A percentile compares a stretch with the other conserved stretches of the same genome.
Conservation (phyloP, 257 asterid species). For the Cruciata laevipes region DNA sequence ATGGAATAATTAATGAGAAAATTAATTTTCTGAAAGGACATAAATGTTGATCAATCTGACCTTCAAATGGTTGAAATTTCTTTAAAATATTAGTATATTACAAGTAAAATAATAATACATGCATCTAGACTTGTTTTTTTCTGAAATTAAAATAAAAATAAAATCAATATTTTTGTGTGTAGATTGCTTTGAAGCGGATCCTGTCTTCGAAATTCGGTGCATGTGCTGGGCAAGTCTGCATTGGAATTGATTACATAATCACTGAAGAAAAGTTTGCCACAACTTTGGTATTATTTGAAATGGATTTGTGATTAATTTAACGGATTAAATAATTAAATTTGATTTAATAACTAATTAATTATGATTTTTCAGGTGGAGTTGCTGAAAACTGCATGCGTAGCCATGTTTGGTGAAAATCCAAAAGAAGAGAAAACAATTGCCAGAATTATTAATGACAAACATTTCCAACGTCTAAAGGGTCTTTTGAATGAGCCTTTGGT, state of each 20-base stretch:
- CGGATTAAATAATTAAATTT: too few relatives aligned
- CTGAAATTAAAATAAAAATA: too few relatives aligned
- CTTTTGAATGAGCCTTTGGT: slow-evolving; percentile 50
- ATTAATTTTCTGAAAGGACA: not conserved
- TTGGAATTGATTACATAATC: slow-evolving; percentile 62
- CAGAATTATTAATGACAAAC: slow-evolving; percentile 45
- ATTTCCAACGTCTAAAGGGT: slow-evolving; percentile 41
- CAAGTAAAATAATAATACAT: too few relatives aligned
- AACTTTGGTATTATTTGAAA: slow-evolving; percentile 39
- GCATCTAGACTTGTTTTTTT: too few relatives aligned
- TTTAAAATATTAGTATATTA: too few relatives aligned
- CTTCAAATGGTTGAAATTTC: too few relatives aligned
- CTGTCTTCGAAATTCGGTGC: slow-evolving; percentile 63
- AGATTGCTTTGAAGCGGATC: slow-evolving; percentile 65
- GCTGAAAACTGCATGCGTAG: slow-evolving; percentile 29
- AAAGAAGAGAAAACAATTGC: slow-evolving; percentile 35
- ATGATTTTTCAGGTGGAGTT: slow-evolving; percentile 47
- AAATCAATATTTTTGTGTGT: not conserved
- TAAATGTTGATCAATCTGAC: not conserved
- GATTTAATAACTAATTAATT: too few relatives aligned
- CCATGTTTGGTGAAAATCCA: slow-evolving; percentile 54
- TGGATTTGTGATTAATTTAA: too few relatives aligned
- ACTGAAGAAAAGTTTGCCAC: slow-evolving; percentile 44
- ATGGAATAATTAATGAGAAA: not conserved
- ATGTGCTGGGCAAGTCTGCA: slow-evolving; percentile 86